Percentiles rank a stretch among this genome's conserved stretches.
Evolutionary conservation across 192 early-diverging fungal species (phyloP).

Genomic region (Cladochytrium replicatum): DNA sequence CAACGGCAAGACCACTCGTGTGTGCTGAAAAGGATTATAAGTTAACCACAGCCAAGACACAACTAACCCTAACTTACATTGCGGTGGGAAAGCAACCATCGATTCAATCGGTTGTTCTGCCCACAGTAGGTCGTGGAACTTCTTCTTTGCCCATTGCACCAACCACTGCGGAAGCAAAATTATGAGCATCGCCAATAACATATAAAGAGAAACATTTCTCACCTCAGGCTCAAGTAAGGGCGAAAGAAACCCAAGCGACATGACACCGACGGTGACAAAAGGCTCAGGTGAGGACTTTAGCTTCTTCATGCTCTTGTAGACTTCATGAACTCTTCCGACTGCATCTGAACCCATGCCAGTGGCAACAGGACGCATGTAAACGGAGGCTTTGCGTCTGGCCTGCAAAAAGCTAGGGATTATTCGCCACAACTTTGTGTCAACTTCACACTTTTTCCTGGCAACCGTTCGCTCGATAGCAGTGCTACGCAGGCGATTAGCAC

Average conservation of each 20-base stretch:
- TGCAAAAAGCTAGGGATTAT: conserved; percentile 24
- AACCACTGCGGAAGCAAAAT: no score
- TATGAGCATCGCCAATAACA: no score
- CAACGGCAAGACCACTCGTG: conserved; percentile 15
- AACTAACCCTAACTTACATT: conserved; percentile 4
- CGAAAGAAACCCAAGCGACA: neutral
- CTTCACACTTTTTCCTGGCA: neutral
- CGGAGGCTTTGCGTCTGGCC: conserved; percentile 9
- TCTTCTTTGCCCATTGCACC: no score
- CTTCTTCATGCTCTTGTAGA: conserved; percentile 11
- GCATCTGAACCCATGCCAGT: neutral
- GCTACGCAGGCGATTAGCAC: conserved; percentile 15
- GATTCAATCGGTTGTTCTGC: conserved; percentile 7
- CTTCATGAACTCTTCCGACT: conserved; percentile 2
- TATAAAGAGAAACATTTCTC: conserved; percentile 1
- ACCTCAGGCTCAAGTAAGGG: conserved; percentile 11
- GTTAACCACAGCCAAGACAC: no score
- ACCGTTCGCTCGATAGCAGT: conserved; percentile 11
- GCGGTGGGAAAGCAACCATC: conserved; percentile 20
- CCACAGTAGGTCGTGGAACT: conserved; percentile 22
- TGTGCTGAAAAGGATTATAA: no score
- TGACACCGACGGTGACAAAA: conserved; percentile 6
- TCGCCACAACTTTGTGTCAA: conserved; percentile 16
- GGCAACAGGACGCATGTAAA: conserved; percentile 17
- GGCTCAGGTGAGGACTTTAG: conserved; percentile 15